A percentile compares a stretch with the other conserved stretches of the same genome.
Evolutionary conservation across 768 basidiomycete genomes (phyloP).

Genomic region (Leccinum boreale): DNA sequence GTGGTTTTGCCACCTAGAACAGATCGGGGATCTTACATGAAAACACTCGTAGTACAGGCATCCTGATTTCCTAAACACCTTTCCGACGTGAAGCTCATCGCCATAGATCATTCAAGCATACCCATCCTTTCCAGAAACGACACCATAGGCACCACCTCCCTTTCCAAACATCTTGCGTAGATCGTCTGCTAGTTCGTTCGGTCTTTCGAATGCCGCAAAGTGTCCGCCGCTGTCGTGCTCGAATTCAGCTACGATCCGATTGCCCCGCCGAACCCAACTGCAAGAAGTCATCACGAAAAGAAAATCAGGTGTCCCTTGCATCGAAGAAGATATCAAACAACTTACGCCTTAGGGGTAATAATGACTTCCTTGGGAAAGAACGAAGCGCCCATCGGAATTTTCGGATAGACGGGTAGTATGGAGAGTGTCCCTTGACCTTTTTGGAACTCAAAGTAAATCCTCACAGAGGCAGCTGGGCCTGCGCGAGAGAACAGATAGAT

Average conservation of each 20-base stretch:
- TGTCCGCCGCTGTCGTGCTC: conserved; percentile 54
- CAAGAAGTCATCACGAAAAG: not conserved
- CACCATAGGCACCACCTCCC: conserved; percentile 46
- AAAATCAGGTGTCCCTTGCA: not conserved
- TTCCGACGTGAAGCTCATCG: too few relatives aligned
- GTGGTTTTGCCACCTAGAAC: too few relatives aligned
- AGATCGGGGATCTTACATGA: too few relatives aligned
- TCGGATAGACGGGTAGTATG: not conserved
- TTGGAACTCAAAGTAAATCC: conserved; percentile 55
- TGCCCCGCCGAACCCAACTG: conserved; percentile 42
- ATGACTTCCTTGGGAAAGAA: conserved; percentile 50
- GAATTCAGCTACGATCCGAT: conserved; percentile 45
- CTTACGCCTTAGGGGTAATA: conserved; percentile 38
- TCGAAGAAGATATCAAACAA: not conserved
- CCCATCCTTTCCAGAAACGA: conserved; percentile 44
- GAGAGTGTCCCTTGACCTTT: not conserved
- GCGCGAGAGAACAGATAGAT: conserved; percentile 57
- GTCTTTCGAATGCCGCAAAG: conserved; percentile 53
- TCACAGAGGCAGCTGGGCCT: conserved; percentile 53
- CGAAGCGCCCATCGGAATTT: conserved; percentile 48
- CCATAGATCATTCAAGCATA: conserved; percentile 26
- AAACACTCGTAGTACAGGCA: too few relatives aligned
- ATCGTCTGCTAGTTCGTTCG: conserved; percentile 46
- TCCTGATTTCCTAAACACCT: too few relatives aligned
- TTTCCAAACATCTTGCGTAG: conserved; percentile 56